phyloP scores from a whole-genome alignment of 2,329 filamentous ascomycete species.

The Thermothelomyces thermophilus region DNA sequence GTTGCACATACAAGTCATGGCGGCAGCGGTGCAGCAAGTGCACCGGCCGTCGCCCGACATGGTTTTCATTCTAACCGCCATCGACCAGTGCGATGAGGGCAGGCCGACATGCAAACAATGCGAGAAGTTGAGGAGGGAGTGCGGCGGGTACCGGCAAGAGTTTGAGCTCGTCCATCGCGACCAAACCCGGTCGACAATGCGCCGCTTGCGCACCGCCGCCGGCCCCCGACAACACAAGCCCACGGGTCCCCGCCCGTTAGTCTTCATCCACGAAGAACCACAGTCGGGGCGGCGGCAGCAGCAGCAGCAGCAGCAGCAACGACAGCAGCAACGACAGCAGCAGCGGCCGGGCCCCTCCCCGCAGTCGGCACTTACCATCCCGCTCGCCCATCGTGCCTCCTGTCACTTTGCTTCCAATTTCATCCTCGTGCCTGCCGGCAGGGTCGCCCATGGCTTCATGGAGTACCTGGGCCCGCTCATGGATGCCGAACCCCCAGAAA shows the following conservation, averaged over 20 bases:
- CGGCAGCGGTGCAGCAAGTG: background rate
- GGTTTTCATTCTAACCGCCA: background rate
- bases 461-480: constrained; percentile 54
- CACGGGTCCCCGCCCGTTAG: background rate
- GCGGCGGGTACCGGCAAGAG: constrained; percentile 21
- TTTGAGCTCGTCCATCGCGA: constrained; percentile 24
- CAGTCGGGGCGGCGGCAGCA: constrained; percentile 2
- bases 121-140: constrained; percentile 29
- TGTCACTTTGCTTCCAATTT: constrained; percentile 57
- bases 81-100: constrained; percentile 55
- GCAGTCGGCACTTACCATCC: constrained; percentile 24
- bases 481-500: constrained; percentile 37
- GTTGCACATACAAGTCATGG: too few relatives aligned
- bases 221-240: background rate
- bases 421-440: constrained; percentile 47
- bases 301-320: too few relatives aligned
- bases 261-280: constrained; percentile 4
- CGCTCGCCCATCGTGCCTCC: constrained; percentile 41
- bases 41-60: too few relatives aligned
- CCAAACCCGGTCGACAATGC: constrained; percentile 22
- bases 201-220: constrained; percentile 15
- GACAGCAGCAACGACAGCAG: background rate
- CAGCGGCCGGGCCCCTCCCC: constrained; percentile 19
- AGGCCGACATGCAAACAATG: constrained; percentile 61
- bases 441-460: constrained; percentile 47